Conservation (phyloP, 2,329 filamentous ascomycete genomes). For the Ophiostoma ips region DNA sequence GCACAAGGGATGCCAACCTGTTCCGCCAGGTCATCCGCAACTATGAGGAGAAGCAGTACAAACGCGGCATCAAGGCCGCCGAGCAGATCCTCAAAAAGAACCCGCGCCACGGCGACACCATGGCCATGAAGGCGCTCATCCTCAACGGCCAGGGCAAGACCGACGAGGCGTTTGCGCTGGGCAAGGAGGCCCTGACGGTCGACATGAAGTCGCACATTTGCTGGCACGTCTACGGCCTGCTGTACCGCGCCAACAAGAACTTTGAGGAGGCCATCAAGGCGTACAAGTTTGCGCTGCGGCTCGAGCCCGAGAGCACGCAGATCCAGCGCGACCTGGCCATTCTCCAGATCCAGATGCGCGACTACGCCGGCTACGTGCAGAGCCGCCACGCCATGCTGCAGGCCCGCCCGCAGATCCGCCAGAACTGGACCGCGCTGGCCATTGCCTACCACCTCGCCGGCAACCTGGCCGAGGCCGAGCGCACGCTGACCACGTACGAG, state of each 20-base stretch:
- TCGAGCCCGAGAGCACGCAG: conserved; percentile 88
- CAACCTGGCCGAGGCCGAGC: conserved; percentile 73
- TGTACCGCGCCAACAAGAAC: conserved; percentile 91
- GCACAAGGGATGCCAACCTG: conserved; percentile 81
- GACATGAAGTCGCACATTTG: conserved; percentile 99
- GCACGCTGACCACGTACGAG: conserved; percentile 82
- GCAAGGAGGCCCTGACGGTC: conserved; percentile 80
- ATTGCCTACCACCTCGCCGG: conserved; percentile 87
- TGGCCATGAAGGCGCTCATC: conserved; percentile 97
- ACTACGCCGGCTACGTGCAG: conserved; percentile 85
- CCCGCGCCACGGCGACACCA: conserved; percentile 92
- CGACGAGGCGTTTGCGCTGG: conserved; percentile 86
- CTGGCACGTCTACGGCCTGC: conserved; percentile 95
- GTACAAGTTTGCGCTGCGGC: conserved; percentile 85
- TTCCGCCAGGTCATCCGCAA: conserved; percentile 90
- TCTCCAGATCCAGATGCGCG: conserved; percentile 90
- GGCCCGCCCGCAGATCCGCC: conserved; percentile 63
- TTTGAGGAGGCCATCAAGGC: conserved; percentile 99
- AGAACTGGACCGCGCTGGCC: conserved; percentile 96
- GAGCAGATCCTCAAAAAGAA: conserved; percentile 94
- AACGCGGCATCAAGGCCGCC: conserved; percentile 80
- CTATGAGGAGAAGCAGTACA: conserved; percentile 98
- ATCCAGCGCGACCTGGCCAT: conserved; percentile 90
- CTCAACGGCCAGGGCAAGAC: conserved; percentile 84
- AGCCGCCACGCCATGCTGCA: conserved; percentile 82